Base-by-base conservation (phyloP, 257 asterid genomes). In the Lycium ferocissimum region DNA sequence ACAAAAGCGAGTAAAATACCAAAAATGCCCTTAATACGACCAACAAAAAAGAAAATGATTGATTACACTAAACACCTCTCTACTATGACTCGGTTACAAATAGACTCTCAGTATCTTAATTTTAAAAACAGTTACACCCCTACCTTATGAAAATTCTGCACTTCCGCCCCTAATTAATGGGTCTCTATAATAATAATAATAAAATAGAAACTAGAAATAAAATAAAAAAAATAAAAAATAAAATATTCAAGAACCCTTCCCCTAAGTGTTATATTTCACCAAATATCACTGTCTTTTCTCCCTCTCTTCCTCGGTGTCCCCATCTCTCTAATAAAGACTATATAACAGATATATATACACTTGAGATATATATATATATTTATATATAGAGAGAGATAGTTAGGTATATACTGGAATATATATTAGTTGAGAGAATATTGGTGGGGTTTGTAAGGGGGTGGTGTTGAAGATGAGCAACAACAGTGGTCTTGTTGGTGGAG, bases 391-490 rank as follows among this genome's bases (percentile, higher is more conserved):
- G 45, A 40, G 45, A 26, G 33, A 59, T 0, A 59, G 10, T 18
- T 1, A 17, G 2, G 17, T 18, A 59, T 17, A 14, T 17, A 59
- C 33, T 26, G 33, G 33, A 26, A 53, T 8, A 86, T 66, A 53
- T 22, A 81, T 82, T 18, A 66, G 3, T n/a, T 26, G 33, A 18
- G 66, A n/a, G 83, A 81, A 88, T 86, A 83, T 83, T 89, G 67
- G 86, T 86, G 85, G 87, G 89, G 33, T 26, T 26, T 26, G 33
- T 26, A 26, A 26, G 33, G 33, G 33, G 33, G 33, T 26, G 33
- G 86, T 81, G 85, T 88, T 86, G 67, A 87, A 89, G 89, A 94
- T 92, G 96, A 92, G 92, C 92, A 89, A 91, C 91, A 63, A 75
- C 58, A n/a, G 80, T 26, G 76, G 38, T 38, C 22, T 63, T 53